Evolutionary conservation across 306 rosid species (phyloP), one percentile per base, ranked within the genome.

Genomic region (Leucaena leucocephala): DNA sequence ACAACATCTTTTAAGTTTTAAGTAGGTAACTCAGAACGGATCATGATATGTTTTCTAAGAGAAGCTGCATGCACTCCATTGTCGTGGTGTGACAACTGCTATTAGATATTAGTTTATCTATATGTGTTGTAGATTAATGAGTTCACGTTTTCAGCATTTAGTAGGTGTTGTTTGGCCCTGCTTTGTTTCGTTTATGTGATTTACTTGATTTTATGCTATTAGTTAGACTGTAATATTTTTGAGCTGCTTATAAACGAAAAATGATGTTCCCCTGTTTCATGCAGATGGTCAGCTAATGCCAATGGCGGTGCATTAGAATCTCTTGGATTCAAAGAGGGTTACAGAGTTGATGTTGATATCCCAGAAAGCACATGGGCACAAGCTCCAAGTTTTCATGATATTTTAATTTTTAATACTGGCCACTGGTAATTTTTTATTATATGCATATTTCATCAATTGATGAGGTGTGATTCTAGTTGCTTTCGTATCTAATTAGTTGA

Each of bases 271-370:
- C 78, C 58, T 75, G 48, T 79, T 76, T 66, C 77, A 68, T 73
- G 80, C 87, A 95, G 98, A 84, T 95, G 99, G 99, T 90, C 90
- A 11, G 93, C 93, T 77, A 85, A 82, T 81, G 85, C 81, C 10
- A 71, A 86, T 55, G 90, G 85, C 8, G 97, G 96, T 61, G 75
- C 66, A 65, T 80, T 95, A 80, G 98, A 93, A 86, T 75, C 91
- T 80, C 90, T 90, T 79, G 99, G 97, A 70, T 91, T 82, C 82
- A 95, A 83, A 85, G 96, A 89, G 73, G 97, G 98, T 39, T 95
- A 43, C 79, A 91, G 98, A 87, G 97, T 95, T 78, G 98, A 91
- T 67, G 91, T 95, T 79, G 98, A 95, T 85, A 78, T 92, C 77
- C 94, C 97, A 15, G 97, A 88, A 35, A 81, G 87, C 80, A 91